Conservation (phyloP, 1,284 basidiomycete genomes). For the Ceratobasidium sp. region DNA sequence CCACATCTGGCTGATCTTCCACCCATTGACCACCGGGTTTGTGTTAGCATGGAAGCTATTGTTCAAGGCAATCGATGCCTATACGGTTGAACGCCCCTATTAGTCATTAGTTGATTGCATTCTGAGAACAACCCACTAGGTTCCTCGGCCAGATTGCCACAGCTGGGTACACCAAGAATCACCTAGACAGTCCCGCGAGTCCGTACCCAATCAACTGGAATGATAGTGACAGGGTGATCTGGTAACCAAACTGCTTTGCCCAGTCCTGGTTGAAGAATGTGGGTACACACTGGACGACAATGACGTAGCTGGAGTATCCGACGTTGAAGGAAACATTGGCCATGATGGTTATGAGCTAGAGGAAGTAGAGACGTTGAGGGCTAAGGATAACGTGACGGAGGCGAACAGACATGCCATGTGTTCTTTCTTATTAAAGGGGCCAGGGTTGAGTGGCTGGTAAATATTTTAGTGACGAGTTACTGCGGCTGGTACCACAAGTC, state of each 20-base stretch:
- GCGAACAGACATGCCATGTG: slow-evolving; percentile 51
- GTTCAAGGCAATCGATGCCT: slow-evolving; percentile 58
- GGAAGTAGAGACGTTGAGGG: slow-evolving; percentile 1
- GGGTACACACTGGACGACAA: slow-evolving; percentile 53
- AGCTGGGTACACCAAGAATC: slow-evolving; percentile 57
- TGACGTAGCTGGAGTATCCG: slow-evolving; percentile 56
- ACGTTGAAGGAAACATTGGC: slow-evolving; percentile 56
- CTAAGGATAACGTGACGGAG: slow-evolving; percentile 42
- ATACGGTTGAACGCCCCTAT: neutral
- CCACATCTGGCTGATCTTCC: slow-evolving; percentile 54
- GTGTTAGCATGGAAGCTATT: slow-evolving; percentile 57
- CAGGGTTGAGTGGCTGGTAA: slow-evolving; percentile 55
- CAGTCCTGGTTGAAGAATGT: slow-evolving; percentile 55
- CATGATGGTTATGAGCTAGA: slow-evolving; percentile 55
- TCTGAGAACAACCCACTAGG: slow-evolving; percentile 49
- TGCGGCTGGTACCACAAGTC: neutral
- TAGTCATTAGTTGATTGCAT: neutral
- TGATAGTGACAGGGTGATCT: slow-evolving; percentile 53
- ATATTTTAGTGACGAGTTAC: neutral
- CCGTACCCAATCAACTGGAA: slow-evolving; percentile 58
- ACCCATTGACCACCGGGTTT: slow-evolving; percentile 56
- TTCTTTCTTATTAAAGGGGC: slow-evolving; percentile 65
- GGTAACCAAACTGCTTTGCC: slow-evolving; percentile 57
- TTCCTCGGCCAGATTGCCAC: slow-evolving; percentile 57
- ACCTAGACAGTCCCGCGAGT: slow-evolving; percentile 56